Evolutionary conservation across 176 grass and related monocot species (phyloP).

Genomic region (Saccharum officinarum): DNA sequence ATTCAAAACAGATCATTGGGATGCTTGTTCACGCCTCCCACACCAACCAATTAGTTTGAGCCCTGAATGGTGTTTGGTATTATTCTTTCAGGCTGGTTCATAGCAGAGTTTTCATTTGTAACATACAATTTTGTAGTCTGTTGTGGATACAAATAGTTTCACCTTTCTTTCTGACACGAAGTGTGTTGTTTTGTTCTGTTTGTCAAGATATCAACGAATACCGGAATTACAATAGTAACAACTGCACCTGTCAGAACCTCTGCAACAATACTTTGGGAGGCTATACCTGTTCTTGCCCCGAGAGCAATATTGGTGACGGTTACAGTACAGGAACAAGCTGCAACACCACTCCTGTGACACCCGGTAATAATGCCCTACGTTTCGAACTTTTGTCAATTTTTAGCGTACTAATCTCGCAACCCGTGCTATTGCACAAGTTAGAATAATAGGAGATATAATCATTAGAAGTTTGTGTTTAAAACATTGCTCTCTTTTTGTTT

Average conservation of each 20-base stretch:
- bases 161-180: conserved; percentile 27
- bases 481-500: no score
- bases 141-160: neutral
- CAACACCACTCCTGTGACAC: neutral
- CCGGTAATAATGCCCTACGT: conserved; percentile 21
- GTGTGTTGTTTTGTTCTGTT: neutral
- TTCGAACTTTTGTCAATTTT: neutral
- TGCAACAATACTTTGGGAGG: conserved; percentile 30
- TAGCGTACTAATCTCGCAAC: neutral
- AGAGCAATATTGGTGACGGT: neutral
- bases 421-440: neutral
- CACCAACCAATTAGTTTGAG: neutral
- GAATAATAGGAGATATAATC: neutral
- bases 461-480: no score
- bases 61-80: neutral
- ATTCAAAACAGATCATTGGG: neutral
- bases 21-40: neutral
- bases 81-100: neutral
- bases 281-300: conserved; percentile 36
- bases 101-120: neutral
- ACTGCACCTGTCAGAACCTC: rapidly evolving
- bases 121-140: neutral
- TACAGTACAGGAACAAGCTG: conserved; percentile 12
- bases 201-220: conserved; percentile 42
- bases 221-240: neutral